Percentiles rank a stretch among this genome's conserved stretches.
These are phyloP conservation scores for Talinum fruticosum DNA, from an alignment of 148 eudicot species.

Conservation along the genomic window DNA sequence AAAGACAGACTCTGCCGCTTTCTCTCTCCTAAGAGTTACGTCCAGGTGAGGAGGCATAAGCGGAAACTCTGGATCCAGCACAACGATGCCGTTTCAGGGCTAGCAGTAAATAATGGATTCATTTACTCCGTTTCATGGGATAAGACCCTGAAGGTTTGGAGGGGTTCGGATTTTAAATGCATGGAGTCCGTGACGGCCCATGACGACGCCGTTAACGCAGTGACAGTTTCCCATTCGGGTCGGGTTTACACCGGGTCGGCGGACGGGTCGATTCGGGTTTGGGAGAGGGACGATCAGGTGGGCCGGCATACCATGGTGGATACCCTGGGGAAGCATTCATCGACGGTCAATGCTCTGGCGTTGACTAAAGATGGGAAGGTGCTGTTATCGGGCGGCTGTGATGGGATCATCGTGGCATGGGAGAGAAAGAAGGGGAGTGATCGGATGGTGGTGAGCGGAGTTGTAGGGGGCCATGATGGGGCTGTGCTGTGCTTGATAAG, in stretches of 20 bases:
- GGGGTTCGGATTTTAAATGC: constrained; percentile 30
- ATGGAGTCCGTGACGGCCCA: constrained; percentile 39
- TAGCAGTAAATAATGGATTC: constrained; percentile 22
- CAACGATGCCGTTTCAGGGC: constrained; percentile 40
- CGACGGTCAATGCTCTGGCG: constrained; percentile 40
- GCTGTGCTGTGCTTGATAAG: constrained; percentile 34
- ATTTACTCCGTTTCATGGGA: constrained; percentile 49
- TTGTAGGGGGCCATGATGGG: constrained; percentile 29
- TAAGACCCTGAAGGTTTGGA: constrained; percentile 36
- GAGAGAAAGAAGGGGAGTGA: constrained; percentile 20
- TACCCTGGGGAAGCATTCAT: constrained; percentile 23
- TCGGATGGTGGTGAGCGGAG: constrained; percentile 25
- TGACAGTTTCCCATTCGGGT: constrained; percentile 22
- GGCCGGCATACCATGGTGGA: constrained; percentile 15
- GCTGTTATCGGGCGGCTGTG: constrained; percentile 37
- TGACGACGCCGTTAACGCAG: constrained; percentile 39
- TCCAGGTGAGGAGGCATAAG: constrained; percentile 32
- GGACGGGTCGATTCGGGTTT: constrained; percentile 31
- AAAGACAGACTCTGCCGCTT: constrained; percentile 29
- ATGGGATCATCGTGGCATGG: constrained; percentile 32
- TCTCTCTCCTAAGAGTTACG: constrained; percentile 28
- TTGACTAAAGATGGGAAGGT: constrained; percentile 28
- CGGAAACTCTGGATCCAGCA: constrained; percentile 39
- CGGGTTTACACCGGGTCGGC: constrained; percentile 38
- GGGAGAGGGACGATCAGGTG: constrained; percentile 23